Evolutionary conservation across 176 grass and related monocot genomes (phyloP).

Genomic region (Calamus simplicifolius): DNA sequence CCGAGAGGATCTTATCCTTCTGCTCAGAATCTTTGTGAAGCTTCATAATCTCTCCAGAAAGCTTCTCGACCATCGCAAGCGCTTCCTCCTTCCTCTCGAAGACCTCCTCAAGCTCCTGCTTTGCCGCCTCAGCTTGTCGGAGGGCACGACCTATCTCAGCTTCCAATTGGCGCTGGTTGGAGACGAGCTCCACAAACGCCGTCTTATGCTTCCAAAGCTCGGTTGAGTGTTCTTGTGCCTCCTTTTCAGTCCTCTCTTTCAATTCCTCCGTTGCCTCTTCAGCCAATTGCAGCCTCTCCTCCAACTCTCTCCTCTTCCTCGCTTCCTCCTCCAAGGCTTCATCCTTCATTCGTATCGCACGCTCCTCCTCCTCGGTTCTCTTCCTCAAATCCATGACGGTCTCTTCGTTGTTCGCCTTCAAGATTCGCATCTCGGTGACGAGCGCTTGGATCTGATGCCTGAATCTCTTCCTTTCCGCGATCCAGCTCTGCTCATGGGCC

Average conservation of each 20-base stretch:
- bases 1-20: conserved; percentile 81
- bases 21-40: conserved; percentile 64
- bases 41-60: conserved; percentile 32
- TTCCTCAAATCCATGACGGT: conserved; percentile 23
- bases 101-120: conserved; percentile 28
- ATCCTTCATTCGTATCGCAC: conserved; percentile 23
- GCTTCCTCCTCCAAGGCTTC: conserved; percentile 40
- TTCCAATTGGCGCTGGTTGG: conserved; percentile 52
- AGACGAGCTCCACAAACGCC: conserved; percentile 59
- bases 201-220: conserved; percentile 72
- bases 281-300: conserved; percentile 32
- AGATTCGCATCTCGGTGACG: conserved; percentile 32
- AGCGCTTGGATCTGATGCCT: conserved; percentile 50
- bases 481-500: conserved; percentile 62
- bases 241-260: conserved; percentile 26
- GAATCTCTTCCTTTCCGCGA: conserved; percentile 43
- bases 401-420: conserved; percentile 37
- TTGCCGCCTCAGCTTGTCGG: conserved; percentile 38
- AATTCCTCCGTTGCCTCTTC: conserved; percentile 26
- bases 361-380: conserved; percentile 37
- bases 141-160: conserved; percentile 45
- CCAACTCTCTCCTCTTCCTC: conserved; percentile 19
- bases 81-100: conserved; percentile 31
- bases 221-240: conserved; percentile 32
- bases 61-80: conserved; percentile 27